Evolutionary conservation across 192 early-diverging fungal genomes (phyloP), one percentile per base, ranked within the genome.

Genomic region (Umbelopsis sp.): DNA sequence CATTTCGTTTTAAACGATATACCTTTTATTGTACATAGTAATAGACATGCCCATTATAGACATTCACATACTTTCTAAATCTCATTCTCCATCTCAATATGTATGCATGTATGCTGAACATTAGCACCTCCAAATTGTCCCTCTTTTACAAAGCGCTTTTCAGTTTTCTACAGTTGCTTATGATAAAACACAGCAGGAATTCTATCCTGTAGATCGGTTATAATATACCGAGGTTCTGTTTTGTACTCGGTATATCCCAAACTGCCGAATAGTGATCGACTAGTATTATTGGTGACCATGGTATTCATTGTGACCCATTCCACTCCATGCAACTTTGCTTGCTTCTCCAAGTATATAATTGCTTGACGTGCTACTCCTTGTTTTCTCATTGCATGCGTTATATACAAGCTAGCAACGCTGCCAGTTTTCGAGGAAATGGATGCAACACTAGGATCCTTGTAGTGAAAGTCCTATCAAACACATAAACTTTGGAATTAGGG

Each of bases 201-300:
- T 35, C 13, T 4, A 8, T 61, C 27, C 16, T 61, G 27, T 16
- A 2, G 0, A 0, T 8, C 25, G 18, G 55, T 25, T 2, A 13
- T 0, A 16, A 27, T 61, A 35, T 61, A 61, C 1, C 55, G 55
- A 61, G 15, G 55, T 7, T 15, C 27, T 5, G 16, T 18, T 35
- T 61, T 61, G 55, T 27, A 61, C 27, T 61, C 25, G 2, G 18
- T 61, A n/a, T 61, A 61, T 35, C 55, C 55, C 25, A 61, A n/a
- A 25, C 55, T 35, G 13, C 25, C 30, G 33, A 61, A 61, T 12
- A 61, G 21, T 2, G 16, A 18, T n/a, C 10, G 15, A 61, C 55
- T 61, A 1, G 30, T 18, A n/a, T 15, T 30, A 13, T 61, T 61
- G n/a, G 27, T 16, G 11, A 30, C 27, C 15, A 61, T 35, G 4